A percentile compares a stretch with the other conserved stretches of the same genome.
Evolutionary conservation across 148 eudicot species (phyloP).

Genomic region (Vaccinium darrowii): DNA sequence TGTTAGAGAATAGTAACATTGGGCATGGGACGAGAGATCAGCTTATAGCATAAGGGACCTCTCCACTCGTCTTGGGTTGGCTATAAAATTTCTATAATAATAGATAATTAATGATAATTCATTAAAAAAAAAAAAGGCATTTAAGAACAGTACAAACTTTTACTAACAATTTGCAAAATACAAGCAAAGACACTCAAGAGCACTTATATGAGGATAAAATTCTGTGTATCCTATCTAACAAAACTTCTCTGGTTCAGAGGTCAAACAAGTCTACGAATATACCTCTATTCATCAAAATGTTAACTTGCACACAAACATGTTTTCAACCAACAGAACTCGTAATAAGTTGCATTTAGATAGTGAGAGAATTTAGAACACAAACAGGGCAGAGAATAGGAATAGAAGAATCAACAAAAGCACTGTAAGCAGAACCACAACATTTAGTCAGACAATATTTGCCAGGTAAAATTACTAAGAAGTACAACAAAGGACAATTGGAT

Average conservation of each 20-base stretch:
- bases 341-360: background rate
- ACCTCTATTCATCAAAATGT: background rate
- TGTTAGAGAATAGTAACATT: too few relatives aligned
- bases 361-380: background rate
- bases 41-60: too few relatives aligned
- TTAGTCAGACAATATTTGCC: background rate
- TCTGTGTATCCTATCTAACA: background rate
- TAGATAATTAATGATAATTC: background rate
- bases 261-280: background rate
- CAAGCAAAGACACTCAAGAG: background rate
- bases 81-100: background rate
- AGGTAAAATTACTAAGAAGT: background rate
- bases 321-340: background rate
- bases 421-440: background rate
- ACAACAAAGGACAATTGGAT: background rate
- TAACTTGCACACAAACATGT: background rate
- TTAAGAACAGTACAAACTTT: background rate
- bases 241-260: background rate
- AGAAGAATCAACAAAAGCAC: background rate
- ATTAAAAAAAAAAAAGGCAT: background rate
- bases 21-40: too few relatives aligned
- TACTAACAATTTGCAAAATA: background rate
- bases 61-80: too few relatives aligned
- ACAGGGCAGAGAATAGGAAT: background rate
- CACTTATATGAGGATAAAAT: background rate